Conservation (phyloP, 495 filamentous ascomycete species). For the Penicillium desertorum region DNA sequence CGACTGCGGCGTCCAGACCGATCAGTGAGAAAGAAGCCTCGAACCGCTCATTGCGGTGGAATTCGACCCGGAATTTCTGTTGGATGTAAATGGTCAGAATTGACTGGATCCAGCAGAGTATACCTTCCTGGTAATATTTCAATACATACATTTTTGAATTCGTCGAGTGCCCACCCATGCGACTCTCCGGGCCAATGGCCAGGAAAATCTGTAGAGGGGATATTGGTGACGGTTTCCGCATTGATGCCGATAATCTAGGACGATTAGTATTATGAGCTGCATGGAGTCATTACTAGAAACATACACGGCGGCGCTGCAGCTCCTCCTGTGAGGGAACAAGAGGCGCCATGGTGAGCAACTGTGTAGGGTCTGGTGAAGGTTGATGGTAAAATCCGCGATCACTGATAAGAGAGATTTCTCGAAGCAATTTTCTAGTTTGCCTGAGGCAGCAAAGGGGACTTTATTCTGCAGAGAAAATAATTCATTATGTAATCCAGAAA, state of each 20-base stretch:
- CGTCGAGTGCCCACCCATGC: slow-evolving; percentile 77
- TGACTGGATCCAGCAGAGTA: not conserved
- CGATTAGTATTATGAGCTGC: slow-evolving; percentile 17
- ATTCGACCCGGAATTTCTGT: slow-evolving; percentile 69
- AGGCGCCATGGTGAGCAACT: slow-evolving; percentile 46
- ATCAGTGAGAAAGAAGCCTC: slow-evolving; percentile 87
- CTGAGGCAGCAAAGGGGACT: slow-evolving; percentile 27
- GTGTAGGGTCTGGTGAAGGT: slow-evolving; percentile 15
- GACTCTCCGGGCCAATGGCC: slow-evolving; percentile 89
- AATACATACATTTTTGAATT: slow-evolving; percentile 59
- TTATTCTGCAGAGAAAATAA: slow-evolving; percentile 18
- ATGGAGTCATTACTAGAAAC: slow-evolving; percentile 1
- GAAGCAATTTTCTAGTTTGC: slow-evolving; percentile 34
- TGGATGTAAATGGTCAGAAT: slow-evolving; percentile 17
- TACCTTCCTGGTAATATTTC: not conserved
- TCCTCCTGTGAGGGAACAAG: slow-evolving; percentile 49
- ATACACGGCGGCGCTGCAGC: slow-evolving; percentile 51
- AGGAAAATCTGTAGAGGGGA: slow-evolving; percentile 85
- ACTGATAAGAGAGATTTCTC: slow-evolving; percentile 42
- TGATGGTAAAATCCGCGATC: slow-evolving; percentile 37
- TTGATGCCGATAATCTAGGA: slow-evolving; percentile 79
- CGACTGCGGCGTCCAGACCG: slow-evolving; percentile 86
- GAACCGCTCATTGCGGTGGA: slow-evolving; percentile 73
- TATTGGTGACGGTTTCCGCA: slow-evolving; percentile 82
- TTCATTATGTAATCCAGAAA: not conserved